A percentile compares a stretch with the other conserved stretches of the same genome.
phyloP scores from a whole-genome alignment of 768 basidiomycete genomes.

The Tulasnella calospora region DNA sequence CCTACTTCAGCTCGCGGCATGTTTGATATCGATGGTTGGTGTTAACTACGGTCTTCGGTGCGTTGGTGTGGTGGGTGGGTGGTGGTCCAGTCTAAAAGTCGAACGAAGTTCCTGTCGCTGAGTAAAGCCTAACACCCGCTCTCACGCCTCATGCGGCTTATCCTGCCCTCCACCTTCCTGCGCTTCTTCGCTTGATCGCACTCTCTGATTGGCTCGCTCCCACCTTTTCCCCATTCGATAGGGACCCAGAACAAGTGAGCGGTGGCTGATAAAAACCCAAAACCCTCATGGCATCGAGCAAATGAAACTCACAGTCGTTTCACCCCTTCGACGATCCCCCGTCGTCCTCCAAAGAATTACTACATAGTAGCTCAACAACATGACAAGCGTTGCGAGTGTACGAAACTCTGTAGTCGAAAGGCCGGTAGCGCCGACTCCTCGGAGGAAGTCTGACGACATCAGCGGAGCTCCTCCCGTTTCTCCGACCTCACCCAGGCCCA shows the following conservation, averaged over 20 bases:
- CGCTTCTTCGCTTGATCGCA: background rate
- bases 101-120: background rate
- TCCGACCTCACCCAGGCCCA: background rate
- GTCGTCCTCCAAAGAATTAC: background rate
- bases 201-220: conserved; percentile 3
- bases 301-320: background rate
- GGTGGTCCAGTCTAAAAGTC: background rate
- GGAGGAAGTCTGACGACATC: background rate
- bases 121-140: background rate
- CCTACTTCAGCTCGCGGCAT: conserved; percentile 85
- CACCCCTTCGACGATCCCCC: background rate
- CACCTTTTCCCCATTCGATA: background rate
- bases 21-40: conserved; percentile 22
- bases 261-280: conserved; percentile 1
- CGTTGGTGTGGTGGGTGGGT: background rate
- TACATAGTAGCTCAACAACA: background rate
- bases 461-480: background rate
- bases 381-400: background rate
- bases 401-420: background rate
- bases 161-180: background rate
- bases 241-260: background rate
- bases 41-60: background rate
- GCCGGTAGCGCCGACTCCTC: background rate
- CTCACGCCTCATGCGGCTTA: background rate
- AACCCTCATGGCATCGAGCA: background rate